These are phyloP conservation scores for Pholiota molesta DNA, from an alignment of 768 basidiomycete species.

Conservation along the genomic window DNA sequence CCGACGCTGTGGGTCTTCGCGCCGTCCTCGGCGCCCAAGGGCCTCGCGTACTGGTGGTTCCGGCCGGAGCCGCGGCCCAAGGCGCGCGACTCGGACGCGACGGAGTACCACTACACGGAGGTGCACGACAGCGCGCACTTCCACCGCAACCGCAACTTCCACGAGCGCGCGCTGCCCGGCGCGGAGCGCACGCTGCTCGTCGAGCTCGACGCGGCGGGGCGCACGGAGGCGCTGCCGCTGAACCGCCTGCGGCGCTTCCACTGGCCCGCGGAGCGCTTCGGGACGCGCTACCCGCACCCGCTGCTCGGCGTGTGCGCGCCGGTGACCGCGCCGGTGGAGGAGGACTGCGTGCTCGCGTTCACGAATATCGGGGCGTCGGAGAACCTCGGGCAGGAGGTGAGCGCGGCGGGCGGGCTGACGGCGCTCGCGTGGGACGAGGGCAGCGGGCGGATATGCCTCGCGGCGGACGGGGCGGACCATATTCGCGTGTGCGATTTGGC, in stretches of 20 bases:
- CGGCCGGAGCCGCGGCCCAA: slow-evolving; percentile 15
- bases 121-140: slow-evolving; percentile 14
- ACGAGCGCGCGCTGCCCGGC: slow-evolving; percentile 42
- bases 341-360: slow-evolving; percentile 16
- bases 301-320: slow-evolving; percentile 18
- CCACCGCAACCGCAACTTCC: slow-evolving; percentile 27
- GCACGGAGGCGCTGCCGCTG: slow-evolving; percentile 34
- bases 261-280: slow-evolving; percentile 31
- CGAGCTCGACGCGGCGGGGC: slow-evolving; percentile 28
- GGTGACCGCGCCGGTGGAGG: slow-evolving; percentile 16
- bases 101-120: slow-evolving; percentile 8
- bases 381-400: slow-evolving; percentile 20
- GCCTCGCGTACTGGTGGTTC: slow-evolving; percentile 28
- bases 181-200: slow-evolving; percentile 46
- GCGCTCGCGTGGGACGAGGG: slow-evolving; percentile 69
- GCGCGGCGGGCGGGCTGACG: slow-evolving; percentile 34
- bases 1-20: slow-evolving; percentile 30
- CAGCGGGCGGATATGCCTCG: slow-evolving; percentile 50
- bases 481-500: slow-evolving; percentile 20
- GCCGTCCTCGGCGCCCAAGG: slow-evolving; percentile 21
- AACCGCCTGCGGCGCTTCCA: slow-evolving; percentile 42
- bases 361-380: slow-evolving; percentile 19
- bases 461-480: slow-evolving; percentile 16
- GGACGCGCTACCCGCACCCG: slow-evolving; percentile 14
- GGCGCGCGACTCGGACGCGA: slow-evolving; percentile 5